phyloP scores from a whole-genome alignment of 2,329 filamentous ascomycete species.

The Parasarocladium wereldwijsianum region DNA sequence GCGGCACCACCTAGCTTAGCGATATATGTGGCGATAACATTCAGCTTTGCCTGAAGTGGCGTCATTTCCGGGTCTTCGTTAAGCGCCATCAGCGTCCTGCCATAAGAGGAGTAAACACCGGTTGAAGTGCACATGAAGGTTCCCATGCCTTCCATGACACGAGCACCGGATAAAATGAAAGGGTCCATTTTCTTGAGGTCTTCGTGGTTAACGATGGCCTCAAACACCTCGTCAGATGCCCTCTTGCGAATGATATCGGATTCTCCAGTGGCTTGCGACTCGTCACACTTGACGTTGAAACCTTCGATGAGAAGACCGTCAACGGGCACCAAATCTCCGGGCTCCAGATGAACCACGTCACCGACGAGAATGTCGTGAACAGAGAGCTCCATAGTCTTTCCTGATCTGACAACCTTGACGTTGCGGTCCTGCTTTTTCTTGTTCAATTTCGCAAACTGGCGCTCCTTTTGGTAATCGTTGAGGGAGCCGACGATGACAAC shows the following conservation, averaged over 20 bases:
- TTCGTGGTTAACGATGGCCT: constrained; percentile 52
- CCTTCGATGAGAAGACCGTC: constrained; percentile 61
- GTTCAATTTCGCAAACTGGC: constrained; percentile 66
- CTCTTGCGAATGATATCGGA: constrained; percentile 61
- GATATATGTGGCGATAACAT: constrained; percentile 62
- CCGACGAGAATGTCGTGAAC: constrained; percentile 56
- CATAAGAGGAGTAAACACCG: constrained; percentile 59
- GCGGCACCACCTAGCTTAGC: constrained; percentile 65
- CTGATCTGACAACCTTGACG: constrained; percentile 58
- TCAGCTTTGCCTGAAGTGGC: constrained; percentile 62
- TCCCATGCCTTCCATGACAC: constrained; percentile 63
- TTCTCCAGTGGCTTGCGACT: constrained; percentile 67
- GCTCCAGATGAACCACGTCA: constrained; percentile 59
- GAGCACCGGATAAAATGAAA: constrained; percentile 73
- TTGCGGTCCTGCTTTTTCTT: constrained; percentile 64
- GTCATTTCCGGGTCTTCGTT: constrained; percentile 63
- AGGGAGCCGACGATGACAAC: constrained; percentile 64
- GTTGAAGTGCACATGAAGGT: constrained; percentile 63
- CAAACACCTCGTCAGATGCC: constrained; percentile 51
- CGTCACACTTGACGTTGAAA: constrained; percentile 62
- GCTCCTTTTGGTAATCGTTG: constrained; percentile 71
- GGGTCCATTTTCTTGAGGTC: constrained; percentile 61
- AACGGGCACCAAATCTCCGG: constrained; percentile 59
- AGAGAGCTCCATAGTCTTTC: constrained; percentile 53
- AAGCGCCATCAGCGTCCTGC: constrained; percentile 59